These are phyloP conservation scores for Telopea speciosissima DNA, from an alignment of 177 flowering plant species.

Conservation along the genomic window DNA sequence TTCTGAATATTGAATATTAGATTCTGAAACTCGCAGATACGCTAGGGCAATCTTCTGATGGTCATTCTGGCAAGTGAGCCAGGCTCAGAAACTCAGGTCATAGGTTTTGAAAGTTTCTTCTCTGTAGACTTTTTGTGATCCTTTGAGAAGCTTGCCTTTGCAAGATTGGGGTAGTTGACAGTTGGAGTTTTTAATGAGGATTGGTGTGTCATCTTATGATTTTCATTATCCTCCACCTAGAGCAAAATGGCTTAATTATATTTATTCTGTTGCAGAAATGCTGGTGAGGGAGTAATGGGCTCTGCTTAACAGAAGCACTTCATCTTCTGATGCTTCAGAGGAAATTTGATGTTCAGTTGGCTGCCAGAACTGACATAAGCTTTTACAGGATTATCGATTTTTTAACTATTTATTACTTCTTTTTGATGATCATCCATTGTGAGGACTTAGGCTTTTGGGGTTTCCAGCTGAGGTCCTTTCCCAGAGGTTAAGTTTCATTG, in stretches of 20 bases:
- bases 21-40: constrained; percentile 74
- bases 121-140: constrained; percentile 30
- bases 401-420: background rate
- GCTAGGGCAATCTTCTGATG: constrained; percentile 68
- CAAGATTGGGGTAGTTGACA: constrained; percentile 29
- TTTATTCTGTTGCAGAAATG: constrained; percentile 82
- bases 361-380: constrained; percentile 26
- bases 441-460: constrained; percentile 19
- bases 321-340: constrained; percentile 54
- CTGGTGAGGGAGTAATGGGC: constrained; percentile 60
- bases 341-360: constrained; percentile 36
- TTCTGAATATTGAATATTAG: constrained; percentile 56
- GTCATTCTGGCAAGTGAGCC: constrained; percentile 73
- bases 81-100: constrained; percentile 61
- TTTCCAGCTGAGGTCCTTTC: constrained; percentile 1
- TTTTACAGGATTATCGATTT: constrained; percentile 20
- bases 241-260: constrained; percentile 39
- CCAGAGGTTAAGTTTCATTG: constrained; percentile 5
- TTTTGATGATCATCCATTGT: constrained; percentile 6
- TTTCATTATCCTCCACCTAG: constrained; percentile 40
- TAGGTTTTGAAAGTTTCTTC: constrained; percentile 40
- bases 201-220: constrained; percentile 39
- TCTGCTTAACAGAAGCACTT: constrained; percentile 58
- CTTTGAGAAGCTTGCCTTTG: constrained; percentile 35
- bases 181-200: constrained; percentile 32